Conservation (phyloP, 768 basidiomycete species). For the Hemileccinum impolitum region DNA sequence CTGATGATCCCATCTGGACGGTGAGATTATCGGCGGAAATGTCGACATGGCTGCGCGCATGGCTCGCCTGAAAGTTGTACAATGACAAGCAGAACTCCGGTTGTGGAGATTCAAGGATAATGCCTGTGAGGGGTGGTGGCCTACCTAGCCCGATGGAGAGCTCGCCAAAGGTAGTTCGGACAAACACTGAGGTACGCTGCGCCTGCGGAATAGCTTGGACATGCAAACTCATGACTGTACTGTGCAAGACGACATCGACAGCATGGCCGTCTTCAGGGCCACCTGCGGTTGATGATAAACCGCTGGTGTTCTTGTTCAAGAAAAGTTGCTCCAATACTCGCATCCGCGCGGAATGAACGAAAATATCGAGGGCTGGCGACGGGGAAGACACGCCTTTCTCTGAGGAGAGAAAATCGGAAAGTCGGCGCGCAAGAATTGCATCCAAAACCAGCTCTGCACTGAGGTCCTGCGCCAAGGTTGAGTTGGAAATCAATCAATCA, state of each 20-base stretch:
- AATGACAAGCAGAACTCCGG: constrained; percentile 22
- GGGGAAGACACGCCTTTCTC: constrained; percentile 11
- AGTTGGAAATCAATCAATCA: not conserved
- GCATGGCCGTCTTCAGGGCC: constrained; percentile 1
- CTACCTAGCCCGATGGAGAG: constrained; percentile 13
- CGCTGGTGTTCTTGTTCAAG: constrained; percentile 3
- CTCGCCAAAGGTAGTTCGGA: constrained; percentile 15
- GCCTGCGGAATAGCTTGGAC: constrained; percentile 10
- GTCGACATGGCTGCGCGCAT: constrained; percentile 5
- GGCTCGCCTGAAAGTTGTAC: constrained; percentile 17
- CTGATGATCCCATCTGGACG: constrained; percentile 27
- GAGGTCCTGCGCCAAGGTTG: constrained; percentile 27
- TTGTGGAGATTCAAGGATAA: constrained; percentile 2
- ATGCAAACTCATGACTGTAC: constrained; percentile 14
- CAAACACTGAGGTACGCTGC: not conserved
- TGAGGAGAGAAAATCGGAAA: constrained; percentile 31
- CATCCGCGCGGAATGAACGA: constrained; percentile 38
- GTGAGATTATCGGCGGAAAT: constrained; percentile 22
- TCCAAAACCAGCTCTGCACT: constrained; percentile 41
- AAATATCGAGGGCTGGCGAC: constrained; percentile 39
- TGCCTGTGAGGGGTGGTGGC: not conserved
- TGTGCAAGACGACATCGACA: constrained; percentile 19
- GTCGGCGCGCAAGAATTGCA: constrained; percentile 39
- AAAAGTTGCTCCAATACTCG: constrained; percentile 46
- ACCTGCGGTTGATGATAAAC: constrained; percentile 1